Base-by-base conservation (phyloP, 1,139 yeast genomes). In the Lizanozyma gosingica region DNA sequence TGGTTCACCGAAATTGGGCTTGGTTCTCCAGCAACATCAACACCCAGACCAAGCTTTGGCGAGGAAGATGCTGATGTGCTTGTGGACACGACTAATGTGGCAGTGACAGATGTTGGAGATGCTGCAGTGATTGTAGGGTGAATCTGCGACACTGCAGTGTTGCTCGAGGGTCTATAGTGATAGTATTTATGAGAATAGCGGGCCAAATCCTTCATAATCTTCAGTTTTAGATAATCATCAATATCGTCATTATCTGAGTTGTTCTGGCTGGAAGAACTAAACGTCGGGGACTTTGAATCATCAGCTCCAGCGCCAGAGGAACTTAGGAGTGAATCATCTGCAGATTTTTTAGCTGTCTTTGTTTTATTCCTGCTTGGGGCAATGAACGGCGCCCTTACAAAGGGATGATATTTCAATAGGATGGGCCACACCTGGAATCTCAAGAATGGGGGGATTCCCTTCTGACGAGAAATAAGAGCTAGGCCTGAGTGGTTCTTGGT, bases 361-460 rank as follows among this genome's bases (percentile, higher is more conserved):
- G 29, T 41, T 41, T 45, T 52, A 17, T 41, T 39, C 29, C 29
- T 22, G 45, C 81, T 86, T 1, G 87, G 82, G 46, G 75, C 73
- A 35, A 83, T 69, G 47, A 76, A 83, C 0, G 95, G 96, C 41
- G 79, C 70, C 36, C 78, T 61, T 14, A 87, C 95, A 65, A 81
- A 84, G 1, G 97, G 96, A 57, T 90, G 97, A 50, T 79, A 78
- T 49, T 80, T 80, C 45, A 90, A 61, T 40, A 90, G 59, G 6
- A 86, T 63, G 2, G 97, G 96, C 97, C 97, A 90, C 9, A 85
- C 83, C 45, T 75, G 71, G 49, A 77, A 80, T 45, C 97, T 71
- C 41, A 87, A 66, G 45, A 80, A 75, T 1, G 95, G 94, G 1
- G 97, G 97, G 18, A 88, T 67, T 2, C 97, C 97, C 45, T 79